Percentiles rank a stretch among this genome's conserved stretches.
Evolutionary conservation across 371 early-diverging fungal species (phyloP).

Genomic region (Mucor indicus): DNA sequence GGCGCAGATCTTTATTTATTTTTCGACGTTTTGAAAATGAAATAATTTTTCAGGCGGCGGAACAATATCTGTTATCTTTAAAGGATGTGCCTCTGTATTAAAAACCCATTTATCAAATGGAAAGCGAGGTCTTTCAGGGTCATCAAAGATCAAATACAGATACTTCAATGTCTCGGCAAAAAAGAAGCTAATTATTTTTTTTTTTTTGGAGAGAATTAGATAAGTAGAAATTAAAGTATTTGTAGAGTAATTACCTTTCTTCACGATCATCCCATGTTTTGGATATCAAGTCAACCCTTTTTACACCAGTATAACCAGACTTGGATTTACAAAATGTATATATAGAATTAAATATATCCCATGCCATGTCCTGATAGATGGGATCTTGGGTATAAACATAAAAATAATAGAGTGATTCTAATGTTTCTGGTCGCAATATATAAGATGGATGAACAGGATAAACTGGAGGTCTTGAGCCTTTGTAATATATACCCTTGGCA

Average conservation of each 20-base stretch:
- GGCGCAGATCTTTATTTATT: too few relatives aligned
- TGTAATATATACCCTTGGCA: slow-evolving; percentile 1
- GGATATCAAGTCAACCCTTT: slow-evolving; percentile 25
- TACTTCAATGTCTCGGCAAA: slow-evolving; percentile 95
- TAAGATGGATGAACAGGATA: slow-evolving; percentile 27
- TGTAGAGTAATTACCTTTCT: slow-evolving; percentile 34
- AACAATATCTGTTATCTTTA: slow-evolving; percentile 40
- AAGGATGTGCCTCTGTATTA: slow-evolving; percentile 89
- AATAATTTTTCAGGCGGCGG: slow-evolving; percentile 22
- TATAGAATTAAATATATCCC: slow-evolving; percentile 61
- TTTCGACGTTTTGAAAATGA: too few relatives aligned
- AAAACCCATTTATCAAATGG: slow-evolving; percentile 82
- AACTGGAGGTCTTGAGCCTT: slow-evolving; percentile 15
- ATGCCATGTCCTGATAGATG: slow-evolving; percentile 70
- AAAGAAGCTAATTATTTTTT: slow-evolving; percentile 69
- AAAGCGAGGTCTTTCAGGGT: slow-evolving; percentile 33
- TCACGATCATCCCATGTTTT: slow-evolving; percentile 41
- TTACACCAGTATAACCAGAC: slow-evolving; percentile 39
- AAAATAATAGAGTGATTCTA: slow-evolving; percentile 74
- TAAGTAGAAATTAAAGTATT: too few relatives aligned
- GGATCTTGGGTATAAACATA: slow-evolving; percentile 69
- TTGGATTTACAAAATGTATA: slow-evolving; percentile 39
- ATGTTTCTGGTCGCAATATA: slow-evolving; percentile 60
- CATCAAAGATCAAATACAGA: slow-evolving; percentile 83
- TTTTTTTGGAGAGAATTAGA: too few relatives aligned